Evolutionary conservation across 2,329 filamentous ascomycete genomes (phyloP).

Genomic region (Phialophora tarda): DNA sequence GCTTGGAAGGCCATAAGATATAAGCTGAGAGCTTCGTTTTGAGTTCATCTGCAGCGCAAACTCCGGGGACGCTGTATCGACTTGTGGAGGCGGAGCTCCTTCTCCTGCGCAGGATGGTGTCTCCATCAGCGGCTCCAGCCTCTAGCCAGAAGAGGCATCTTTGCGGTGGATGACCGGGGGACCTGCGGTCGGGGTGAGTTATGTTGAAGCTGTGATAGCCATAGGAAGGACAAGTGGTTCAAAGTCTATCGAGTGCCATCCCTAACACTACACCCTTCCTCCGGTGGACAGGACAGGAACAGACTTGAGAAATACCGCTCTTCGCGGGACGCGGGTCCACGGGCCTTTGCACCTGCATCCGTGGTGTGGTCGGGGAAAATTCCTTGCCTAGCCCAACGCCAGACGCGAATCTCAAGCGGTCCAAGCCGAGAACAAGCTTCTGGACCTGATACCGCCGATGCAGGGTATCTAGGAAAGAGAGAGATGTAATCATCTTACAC

Average conservation of each 20-base stretch:
- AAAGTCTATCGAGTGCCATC: no score
- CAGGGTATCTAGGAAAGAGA: no score
- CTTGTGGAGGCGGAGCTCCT: constrained; percentile 1
- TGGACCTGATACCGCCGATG: no score
- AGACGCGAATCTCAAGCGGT: no score
- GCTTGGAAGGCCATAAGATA: background rate
- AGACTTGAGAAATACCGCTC: background rate
- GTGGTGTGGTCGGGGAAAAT: no score
- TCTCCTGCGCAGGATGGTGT: background rate
- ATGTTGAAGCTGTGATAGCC: background rate
- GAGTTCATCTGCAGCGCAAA: background rate
- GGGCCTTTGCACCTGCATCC: no score
- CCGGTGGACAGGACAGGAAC: background rate
- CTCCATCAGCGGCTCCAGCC: background rate
- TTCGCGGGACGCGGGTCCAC: background rate
- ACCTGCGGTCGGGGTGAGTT: background rate
- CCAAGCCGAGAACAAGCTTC: no score
- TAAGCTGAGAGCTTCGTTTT: constrained; percentile 8
- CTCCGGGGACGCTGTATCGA: background rate
- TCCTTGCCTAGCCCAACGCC: no score
- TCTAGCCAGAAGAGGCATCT: constrained; percentile 6
- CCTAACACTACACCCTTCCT: background rate
- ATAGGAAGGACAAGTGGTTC: no score
- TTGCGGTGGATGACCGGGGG: constrained; percentile 5
- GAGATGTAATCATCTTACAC: no score